These are phyloP conservation scores for Blastobotrys petasosporus DNA, from an alignment of 1,139 yeast species.

Conservation along the genomic window DNA sequence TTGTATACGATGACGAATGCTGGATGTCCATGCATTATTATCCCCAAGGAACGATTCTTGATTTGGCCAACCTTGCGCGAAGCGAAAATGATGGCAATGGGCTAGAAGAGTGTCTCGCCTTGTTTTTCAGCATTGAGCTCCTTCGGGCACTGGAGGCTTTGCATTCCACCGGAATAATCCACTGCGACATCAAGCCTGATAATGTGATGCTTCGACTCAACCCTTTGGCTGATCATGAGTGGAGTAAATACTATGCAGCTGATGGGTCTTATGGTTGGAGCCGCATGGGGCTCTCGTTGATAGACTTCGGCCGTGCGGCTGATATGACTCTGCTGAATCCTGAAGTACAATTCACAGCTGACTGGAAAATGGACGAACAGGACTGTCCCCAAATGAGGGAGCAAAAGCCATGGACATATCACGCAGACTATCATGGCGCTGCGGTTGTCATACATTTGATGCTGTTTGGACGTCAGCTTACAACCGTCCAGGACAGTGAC, in stretches of 20 bases:
- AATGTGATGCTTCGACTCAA: constrained; percentile 72
- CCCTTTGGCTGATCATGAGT: constrained; percentile 15
- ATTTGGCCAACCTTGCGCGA: constrained; percentile 48
- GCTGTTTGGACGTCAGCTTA: constrained; percentile 52
- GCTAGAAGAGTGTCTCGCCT: constrained; percentile 56
- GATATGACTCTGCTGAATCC: constrained; percentile 54
- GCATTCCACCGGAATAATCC: constrained; percentile 63
- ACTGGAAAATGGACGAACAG: constrained; percentile 62
- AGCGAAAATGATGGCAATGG: constrained; percentile 27
- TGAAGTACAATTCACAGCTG: constrained; percentile 50
- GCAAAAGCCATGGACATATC: constrained; percentile 64
- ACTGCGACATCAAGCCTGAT: constrained; percentile 83
- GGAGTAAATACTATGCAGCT: constrained; percentile 27
- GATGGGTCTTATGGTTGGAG: constrained; percentile 46
- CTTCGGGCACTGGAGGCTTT: constrained; percentile 54
- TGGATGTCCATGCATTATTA: constrained; percentile 64
- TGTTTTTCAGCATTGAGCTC: constrained; percentile 60
- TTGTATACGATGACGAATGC: constrained; percentile 64
- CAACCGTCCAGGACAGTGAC: constrained; percentile 17
- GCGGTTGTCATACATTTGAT: constrained; percentile 72
- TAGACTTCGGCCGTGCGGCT: constrained; percentile 81
- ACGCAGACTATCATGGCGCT: constrained; percentile 79
- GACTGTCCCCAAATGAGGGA: constrained; percentile 73
- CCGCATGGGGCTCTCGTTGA: constrained; percentile 53
- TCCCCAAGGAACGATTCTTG: constrained; percentile 70